Evolutionary conservation across 257 asterid species (phyloP), one percentile per base, ranked within the genome.

Genomic region (Ilex aquifolium): DNA sequence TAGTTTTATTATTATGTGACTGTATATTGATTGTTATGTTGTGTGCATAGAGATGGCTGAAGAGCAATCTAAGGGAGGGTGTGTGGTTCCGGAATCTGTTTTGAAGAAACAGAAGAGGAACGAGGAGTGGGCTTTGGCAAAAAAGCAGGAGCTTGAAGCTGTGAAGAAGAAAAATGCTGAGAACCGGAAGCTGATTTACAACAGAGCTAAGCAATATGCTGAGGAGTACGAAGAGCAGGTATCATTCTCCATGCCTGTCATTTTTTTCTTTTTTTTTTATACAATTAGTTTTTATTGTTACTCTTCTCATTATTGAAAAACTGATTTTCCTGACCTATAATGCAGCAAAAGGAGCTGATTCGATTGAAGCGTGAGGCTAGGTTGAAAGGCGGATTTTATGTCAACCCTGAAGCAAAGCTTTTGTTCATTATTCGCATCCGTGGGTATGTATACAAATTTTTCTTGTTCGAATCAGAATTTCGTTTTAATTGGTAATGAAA

Each of bases 301-400:
- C 8, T 36, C 42, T 36, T 36, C 42, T 36, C 42, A 36, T 36
- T 4, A 36, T 36, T 36, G 8, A 36, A 36, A 32, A 65, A 17
- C n/a, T 2, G 53, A 11, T 44, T 10, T 46, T 31, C 13, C 65
- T 50, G 13, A 2, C 31, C 3, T 59, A 42, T 62, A 10, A 55
- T 70, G 60, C 48, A 82, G 87, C 82, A 76, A 5, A 65, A 54
- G 80, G 87, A 82, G 75, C 69, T 82, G 55, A 76, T 82, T 60
- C 82, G 71, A 48, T 62, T 82, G 78, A 82, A 82, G 78, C 87
- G 84, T n/a, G 82, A 82, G 81, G 82, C 87, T 0, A 78, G 87
- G 67, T 44, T 78, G 79, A 78, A 81, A 61, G 87, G 87, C 29
- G 87, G 84, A 32, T 81, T 81, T 61, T 81, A 81, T 52, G 86